Base-by-base conservation (phyloP, 78 protist genomes). In the Dictyostelium brefeldianum region DNA sequence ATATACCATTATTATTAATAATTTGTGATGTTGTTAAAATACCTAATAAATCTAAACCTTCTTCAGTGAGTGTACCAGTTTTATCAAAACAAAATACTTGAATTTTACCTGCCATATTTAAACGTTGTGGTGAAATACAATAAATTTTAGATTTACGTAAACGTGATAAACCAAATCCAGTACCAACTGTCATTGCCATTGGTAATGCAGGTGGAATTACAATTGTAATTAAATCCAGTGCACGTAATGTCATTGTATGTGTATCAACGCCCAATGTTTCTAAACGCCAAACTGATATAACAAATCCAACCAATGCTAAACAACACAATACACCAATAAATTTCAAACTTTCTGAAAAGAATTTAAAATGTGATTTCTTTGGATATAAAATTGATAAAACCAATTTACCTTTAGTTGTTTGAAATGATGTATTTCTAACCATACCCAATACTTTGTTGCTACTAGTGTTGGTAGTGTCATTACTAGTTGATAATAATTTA, bases 21-120 rank as follows among this genome's bases (percentile, higher is more conserved):
- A 22, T 65, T 3, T 27, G n/a, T 65, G 36, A 48, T 12, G 78
- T 31, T 5, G 96, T 90, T 10, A 81, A 53, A 2, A 89, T 53
- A 31, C 97, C 98, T 46, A 74, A 11, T 25, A 98, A 90, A 51
- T 94, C 95, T 14, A 98, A 95, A 17, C 96, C 97, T 12, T 98
- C 99, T 65, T 95, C 98, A 5, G 99, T 98, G 9, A 97, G 93
- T 0, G 99, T 98, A 18, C 99, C 99, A 12, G 99, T 98, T 85
- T 97, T 98, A 83, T 97, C 98, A 51, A 97, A 97, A 54, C 96
- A 91, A 57, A 96, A 89, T 31, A 94, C 73, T 25, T 81, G 65
- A 36, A 96, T 31, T 64, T 96, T 89, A 43, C 98, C 99, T 69
- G 91, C 79, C 56, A 95, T 96, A 48, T 92, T 92, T 51, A 96